A percentile compares a stretch with the other conserved stretches of the same genome.
These are phyloP conservation scores for Microcos paniculata DNA, from an alignment of 345 rosid species.

Conservation along the genomic window DNA sequence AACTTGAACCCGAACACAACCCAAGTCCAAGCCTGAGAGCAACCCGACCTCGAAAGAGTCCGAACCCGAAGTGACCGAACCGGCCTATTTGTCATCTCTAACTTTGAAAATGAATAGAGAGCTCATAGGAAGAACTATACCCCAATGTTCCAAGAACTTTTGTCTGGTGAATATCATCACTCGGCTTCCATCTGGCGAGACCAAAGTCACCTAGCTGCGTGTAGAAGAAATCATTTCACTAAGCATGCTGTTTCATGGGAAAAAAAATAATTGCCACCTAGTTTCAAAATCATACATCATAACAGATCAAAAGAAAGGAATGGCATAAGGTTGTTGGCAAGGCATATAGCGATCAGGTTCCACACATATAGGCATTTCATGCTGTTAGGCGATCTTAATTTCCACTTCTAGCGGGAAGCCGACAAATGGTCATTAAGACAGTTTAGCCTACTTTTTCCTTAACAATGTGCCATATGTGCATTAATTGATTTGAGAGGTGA, in stretches of 20 bases:
- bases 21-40: too few relatives aligned
- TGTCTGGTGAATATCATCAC: conserved; percentile 47
- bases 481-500: neutral
- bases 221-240: conserved; percentile 1
- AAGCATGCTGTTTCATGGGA: neutral
- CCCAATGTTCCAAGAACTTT: conserved; percentile 67
- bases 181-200: conserved; percentile 62
- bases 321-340: neutral
- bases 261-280: neutral
- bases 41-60: too few relatives aligned
- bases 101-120: neutral
- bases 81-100: too few relatives aligned
- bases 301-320: neutral
- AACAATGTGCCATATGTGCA: neutral
- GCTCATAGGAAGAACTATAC: conserved; percentile 22
- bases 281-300: neutral
- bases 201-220: conserved; percentile 71
- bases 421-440: neutral
- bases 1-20: too few relatives aligned
- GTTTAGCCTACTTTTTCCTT: neutral
- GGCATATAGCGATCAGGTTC: neutral
- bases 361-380: neutral
- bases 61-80: too few relatives aligned
- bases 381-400: neutral
- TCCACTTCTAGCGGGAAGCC: neutral